Evolutionary conservation across 441 rosid genomes (phyloP).

Genomic region (Biscutella auriculata): DNA sequence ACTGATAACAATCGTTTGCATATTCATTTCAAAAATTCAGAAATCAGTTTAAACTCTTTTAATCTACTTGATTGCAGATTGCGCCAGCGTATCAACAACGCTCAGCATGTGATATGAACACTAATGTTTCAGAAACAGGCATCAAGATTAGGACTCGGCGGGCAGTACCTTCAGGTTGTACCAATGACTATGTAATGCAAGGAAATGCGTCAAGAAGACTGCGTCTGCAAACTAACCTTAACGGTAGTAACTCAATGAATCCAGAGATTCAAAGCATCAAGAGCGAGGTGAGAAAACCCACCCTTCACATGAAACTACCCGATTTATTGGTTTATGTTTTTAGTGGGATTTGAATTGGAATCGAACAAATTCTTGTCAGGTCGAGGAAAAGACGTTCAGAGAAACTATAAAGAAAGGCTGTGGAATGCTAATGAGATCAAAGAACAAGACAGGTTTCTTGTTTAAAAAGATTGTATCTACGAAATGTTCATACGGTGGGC

Average conservation of each 20-base stretch:
- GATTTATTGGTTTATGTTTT: constrained; percentile 1
- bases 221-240: constrained; percentile 34
- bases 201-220: constrained; percentile 55
- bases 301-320: background rate
- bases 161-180: constrained; percentile 10
- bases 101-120: constrained; percentile 7
- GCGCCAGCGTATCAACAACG: constrained; percentile 6
- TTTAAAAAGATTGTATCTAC: constrained; percentile 16
- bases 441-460: constrained; percentile 2
- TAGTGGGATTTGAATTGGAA: background rate
- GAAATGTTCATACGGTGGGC: constrained; percentile 13
- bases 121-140: constrained; percentile 23
- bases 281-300: constrained; percentile 39
- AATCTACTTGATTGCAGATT: constrained; percentile 8
- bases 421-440: constrained; percentile 14
- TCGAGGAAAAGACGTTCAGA: constrained; percentile 7
- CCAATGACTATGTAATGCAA: constrained; percentile 19
- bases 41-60: background rate
- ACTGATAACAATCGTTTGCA: background rate
- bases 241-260: constrained; percentile 5
- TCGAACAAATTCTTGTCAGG: background rate
- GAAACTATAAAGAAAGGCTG: constrained; percentile 12
- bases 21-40: background rate
- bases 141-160: constrained; percentile 39
- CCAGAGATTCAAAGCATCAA: constrained; percentile 13